Evolutionary conservation across 768 basidiomycete species (phyloP).

Genomic region (Macrolepiota albuminosa): DNA sequence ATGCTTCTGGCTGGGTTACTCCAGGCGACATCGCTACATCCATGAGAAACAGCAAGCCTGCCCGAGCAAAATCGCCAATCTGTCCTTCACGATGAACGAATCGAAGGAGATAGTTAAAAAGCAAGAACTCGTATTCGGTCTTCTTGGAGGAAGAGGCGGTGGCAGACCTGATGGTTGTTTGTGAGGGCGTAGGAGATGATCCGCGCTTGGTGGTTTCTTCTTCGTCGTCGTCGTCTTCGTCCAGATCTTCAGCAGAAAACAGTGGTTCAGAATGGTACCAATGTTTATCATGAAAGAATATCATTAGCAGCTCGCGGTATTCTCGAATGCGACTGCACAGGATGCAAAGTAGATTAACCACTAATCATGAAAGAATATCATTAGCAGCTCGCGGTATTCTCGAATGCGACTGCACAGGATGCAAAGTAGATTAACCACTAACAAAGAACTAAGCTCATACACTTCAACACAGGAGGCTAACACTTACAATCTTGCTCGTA

Average conservation of each 20-base stretch:
- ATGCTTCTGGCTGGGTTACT: conserved; percentile 31
- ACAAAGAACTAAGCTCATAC: conserved; percentile 5
- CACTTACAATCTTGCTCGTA: conserved; percentile 83
- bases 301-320: conserved; percentile 86
- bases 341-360: conserved; percentile 86
- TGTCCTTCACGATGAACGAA: conserved; percentile 93
- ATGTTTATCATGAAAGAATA: conserved; percentile 95
- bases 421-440: conserved; percentile 90
- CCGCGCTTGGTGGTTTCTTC: conserved; percentile 39
- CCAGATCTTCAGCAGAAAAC: conserved; percentile 72
- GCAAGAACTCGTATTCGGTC: conserved; percentile 89
- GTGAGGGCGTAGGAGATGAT: conserved; percentile 60
- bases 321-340: conserved; percentile 90
- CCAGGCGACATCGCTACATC: conserved; percentile 92
- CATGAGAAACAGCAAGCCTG: conserved; percentile 90
- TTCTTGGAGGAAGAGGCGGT: conserved; percentile 42
- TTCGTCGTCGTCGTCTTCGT: conserved; percentile 60
- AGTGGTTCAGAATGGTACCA: conserved; percentile 78
- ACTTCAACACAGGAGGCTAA: neutral
- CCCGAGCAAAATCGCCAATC: conserved; percentile 90
- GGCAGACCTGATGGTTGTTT: conserved; percentile 50
- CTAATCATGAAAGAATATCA: conserved; percentile 98
- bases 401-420: conserved; percentile 90
- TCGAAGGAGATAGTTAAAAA: conserved; percentile 93
- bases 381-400: conserved; percentile 81